Conservation (phyloP, 192 early-diverging fungal species). For the Kappamyces sp. region DNA sequence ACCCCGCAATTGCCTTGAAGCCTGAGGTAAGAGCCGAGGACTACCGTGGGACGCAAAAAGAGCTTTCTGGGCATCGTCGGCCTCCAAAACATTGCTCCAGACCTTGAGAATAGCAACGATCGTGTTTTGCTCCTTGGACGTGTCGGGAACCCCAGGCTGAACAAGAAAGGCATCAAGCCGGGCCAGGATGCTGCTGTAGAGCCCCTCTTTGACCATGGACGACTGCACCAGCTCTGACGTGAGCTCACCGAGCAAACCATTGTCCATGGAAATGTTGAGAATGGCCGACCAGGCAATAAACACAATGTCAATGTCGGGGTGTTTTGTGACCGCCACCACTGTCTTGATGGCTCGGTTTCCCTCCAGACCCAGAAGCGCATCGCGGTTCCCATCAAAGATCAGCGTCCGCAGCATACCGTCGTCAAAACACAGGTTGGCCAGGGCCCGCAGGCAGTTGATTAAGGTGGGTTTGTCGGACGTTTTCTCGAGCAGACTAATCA, state of each 20-base stretch:
- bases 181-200: too few species aligned
- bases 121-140: background rate
- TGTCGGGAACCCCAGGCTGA: background rate
- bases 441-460: conserved; percentile 20
- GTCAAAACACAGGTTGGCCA: conserved; percentile 50
- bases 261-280: conserved; percentile 49
- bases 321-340: conserved; percentile 1
- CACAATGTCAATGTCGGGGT: conserved; percentile 19
- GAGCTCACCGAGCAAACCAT: conserved; percentile 20
- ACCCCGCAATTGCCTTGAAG: background rate
- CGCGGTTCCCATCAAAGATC: conserved; percentile 20
- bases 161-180: background rate
- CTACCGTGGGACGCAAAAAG: background rate
- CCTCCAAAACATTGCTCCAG: background rate
- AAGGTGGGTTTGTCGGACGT: too few species aligned
- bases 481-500: too few species aligned
- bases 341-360: conserved; percentile 6
- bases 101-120: background rate
- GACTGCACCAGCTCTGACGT: background rate
- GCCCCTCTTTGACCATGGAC: background rate
- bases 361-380: conserved; percentile 18
- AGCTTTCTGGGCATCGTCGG: background rate
- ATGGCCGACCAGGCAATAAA: conserved; percentile 33
- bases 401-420: conserved; percentile 31
- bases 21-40: background rate